Percentiles rank a stretch among this genome's conserved stretches.
Conservation (phyloP, 2,329 filamentous ascomycete species). For the Coniella lustricola region DNA sequence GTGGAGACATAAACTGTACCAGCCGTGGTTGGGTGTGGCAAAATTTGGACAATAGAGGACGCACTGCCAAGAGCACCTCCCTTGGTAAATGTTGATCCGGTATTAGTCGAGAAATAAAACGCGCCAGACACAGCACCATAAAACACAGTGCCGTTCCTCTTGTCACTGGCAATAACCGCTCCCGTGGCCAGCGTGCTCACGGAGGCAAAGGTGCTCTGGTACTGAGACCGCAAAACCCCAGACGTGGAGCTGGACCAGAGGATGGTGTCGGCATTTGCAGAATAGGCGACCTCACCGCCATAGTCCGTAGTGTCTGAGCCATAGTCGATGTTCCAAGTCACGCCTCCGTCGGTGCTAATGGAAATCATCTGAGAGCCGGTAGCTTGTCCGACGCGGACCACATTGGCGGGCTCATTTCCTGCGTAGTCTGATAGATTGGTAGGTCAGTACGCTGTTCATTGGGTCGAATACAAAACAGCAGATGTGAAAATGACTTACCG, state of each 20-base stretch:
- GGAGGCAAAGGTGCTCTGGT: slow-evolving; percentile 34
- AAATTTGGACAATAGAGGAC: slow-evolving; percentile 46
- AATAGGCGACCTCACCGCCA: slow-evolving; percentile 42
- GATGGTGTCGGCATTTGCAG: slow-evolving; percentile 42
- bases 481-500: slow-evolving; percentile 18
- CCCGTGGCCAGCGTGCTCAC: slow-evolving; percentile 37
- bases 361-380: slow-evolving; percentile 38
- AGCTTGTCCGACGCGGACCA: slow-evolving; percentile 44
- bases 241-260: slow-evolving; percentile 37
- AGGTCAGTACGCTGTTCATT: too few relatives aligned
- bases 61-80: slow-evolving; percentile 31
- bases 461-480: too few relatives aligned
- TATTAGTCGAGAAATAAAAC: slow-evolving; percentile 47
- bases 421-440: slow-evolving; percentile 32
- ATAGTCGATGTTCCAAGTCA: slow-evolving; percentile 39
- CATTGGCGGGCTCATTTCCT: slow-evolving; percentile 36
- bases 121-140: slow-evolving; percentile 39
- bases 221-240: slow-evolving; percentile 36
- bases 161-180: slow-evolving; percentile 47
- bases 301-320: slow-evolving; percentile 37
- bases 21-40: slow-evolving; percentile 46
- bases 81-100: slow-evolving; percentile 37
- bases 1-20: slow-evolving; percentile 56
- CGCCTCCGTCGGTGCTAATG: slow-evolving; percentile 43
- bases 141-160: slow-evolving; percentile 43